Evolutionary conservation across 2,329 filamentous ascomycete species (phyloP).

Genomic region (Pseudocercospora fuligena): DNA sequence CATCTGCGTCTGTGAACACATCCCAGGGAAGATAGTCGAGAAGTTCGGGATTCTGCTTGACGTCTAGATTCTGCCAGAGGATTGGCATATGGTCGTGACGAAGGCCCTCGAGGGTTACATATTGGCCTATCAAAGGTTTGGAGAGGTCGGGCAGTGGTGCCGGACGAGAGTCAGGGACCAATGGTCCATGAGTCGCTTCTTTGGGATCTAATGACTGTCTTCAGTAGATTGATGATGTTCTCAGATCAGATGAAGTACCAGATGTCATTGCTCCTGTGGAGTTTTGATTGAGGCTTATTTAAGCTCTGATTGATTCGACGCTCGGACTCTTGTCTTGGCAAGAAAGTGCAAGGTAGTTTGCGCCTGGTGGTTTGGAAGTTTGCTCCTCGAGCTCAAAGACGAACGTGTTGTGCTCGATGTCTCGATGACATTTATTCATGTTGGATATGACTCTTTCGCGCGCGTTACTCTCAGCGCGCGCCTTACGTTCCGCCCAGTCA

Average conservation of each 20-base stretch:
- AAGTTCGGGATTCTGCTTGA: constrained; percentile 30
- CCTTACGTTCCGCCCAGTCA: too few relatives aligned
- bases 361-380: too few relatives aligned
- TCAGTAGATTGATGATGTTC: neutral
- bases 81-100: constrained; percentile 16
- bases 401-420: too few relatives aligned
- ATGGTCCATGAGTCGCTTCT: constrained; percentile 6
- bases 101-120: constrained; percentile 27
- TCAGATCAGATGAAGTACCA: neutral
- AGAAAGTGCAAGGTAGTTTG: too few relatives aligned
- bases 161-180: constrained; percentile 7
- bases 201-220: neutral
- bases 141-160: constrained; percentile 12
- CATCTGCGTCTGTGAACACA: constrained; percentile 40
- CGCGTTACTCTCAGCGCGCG: too few relatives aligned
- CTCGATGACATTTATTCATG: too few relatives aligned
- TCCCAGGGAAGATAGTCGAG: constrained; percentile 49
- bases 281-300: neutral
- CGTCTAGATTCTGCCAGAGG: constrained; percentile 24
- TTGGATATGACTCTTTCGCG: too few relatives aligned
- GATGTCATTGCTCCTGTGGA: neutral
- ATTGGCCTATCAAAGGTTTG: constrained; percentile 14
- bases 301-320: too few relatives aligned
- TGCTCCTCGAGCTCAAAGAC: too few relatives aligned
- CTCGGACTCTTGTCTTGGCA: too few relatives aligned